Conservation (phyloP, 805 yeast species). For the Metschnikowia colocasiae region DNA sequence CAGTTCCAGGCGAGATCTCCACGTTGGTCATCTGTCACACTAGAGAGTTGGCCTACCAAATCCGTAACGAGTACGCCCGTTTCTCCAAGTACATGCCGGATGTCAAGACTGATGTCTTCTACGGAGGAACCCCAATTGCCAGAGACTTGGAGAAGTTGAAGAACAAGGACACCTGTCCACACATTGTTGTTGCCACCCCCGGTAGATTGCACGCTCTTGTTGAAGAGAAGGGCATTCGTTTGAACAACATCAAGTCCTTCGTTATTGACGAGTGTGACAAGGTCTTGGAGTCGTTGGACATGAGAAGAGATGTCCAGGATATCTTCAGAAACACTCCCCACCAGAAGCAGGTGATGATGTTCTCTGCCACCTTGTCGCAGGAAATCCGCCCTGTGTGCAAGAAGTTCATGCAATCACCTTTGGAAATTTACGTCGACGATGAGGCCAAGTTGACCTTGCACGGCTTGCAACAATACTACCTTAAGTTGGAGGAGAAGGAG, state of each 20-base stretch:
- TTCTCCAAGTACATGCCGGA: constrained; percentile 98
- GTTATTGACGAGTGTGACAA: constrained; percentile 98
- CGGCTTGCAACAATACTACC: constrained; percentile 95
- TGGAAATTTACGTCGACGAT: constrained; percentile 96
- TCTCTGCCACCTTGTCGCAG: constrained; percentile 90
- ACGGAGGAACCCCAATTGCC: constrained; percentile 87
- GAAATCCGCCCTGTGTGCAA: constrained; percentile 96
- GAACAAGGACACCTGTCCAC: constrained; percentile 92
- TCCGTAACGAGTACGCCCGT: constrained; percentile 94
- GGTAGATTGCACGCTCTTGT: constrained; percentile 95
- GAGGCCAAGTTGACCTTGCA: constrained; percentile 96
- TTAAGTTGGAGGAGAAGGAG: constrained; percentile 84
- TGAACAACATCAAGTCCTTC: constrained; percentile 86
- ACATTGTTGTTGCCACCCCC: constrained; percentile 96
- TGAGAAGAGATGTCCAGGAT: constrained; percentile 99
- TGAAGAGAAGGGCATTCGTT: constrained; percentile 82
- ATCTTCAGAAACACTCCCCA: constrained; percentile 96
- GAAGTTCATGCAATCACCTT: constrained; percentile 96
- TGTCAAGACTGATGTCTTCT: constrained; percentile 92
- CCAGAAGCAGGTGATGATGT: constrained; percentile 99
- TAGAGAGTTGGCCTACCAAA: constrained; percentile 97
- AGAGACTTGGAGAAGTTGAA: constrained; percentile 85
- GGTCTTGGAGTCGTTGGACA: constrained; percentile 84
- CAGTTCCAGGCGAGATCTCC: constrained; percentile 94
- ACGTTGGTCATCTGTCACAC: constrained; percentile 96